Evolutionary conservation across 2,329 filamentous ascomycete genomes (phyloP).

Genomic region (Fusarium incarnatum): DNA sequence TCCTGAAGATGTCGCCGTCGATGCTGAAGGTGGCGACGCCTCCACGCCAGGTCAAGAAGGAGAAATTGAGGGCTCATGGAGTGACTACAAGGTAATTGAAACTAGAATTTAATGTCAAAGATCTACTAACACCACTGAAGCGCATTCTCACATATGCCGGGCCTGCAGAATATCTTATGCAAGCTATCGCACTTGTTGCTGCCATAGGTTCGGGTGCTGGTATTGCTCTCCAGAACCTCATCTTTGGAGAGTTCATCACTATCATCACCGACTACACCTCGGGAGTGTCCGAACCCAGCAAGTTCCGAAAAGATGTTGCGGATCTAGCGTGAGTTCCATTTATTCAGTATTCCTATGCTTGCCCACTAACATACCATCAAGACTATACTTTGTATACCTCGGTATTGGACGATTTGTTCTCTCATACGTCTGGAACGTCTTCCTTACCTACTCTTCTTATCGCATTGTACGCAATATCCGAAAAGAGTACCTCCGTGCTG

Average conservation of each 20-base stretch:
- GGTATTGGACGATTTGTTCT: slow-evolving; percentile 65
- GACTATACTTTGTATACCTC: slow-evolving; percentile 69
- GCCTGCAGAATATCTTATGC: slow-evolving; percentile 45
- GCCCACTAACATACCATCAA: slow-evolving; percentile 46
- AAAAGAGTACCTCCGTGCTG: slow-evolving; percentile 61
- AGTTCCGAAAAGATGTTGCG: slow-evolving; percentile 49
- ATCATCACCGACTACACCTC: slow-evolving; percentile 51
- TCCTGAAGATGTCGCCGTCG: slow-evolving; percentile 19
- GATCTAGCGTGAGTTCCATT: slow-evolving; percentile 53
- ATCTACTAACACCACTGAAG: slow-evolving; percentile 36
- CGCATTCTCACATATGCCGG: slow-evolving; percentile 50
- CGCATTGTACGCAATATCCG: slow-evolving; percentile 62
- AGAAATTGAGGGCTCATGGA: slow-evolving; percentile 37
- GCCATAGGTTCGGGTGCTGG: slow-evolving; percentile 54
- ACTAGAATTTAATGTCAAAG: not conserved
- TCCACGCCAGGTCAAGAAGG: slow-evolving; percentile 16
- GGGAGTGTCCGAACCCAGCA: slow-evolving; percentile 37
- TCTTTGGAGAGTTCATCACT: slow-evolving; percentile 55
- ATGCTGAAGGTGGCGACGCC: slow-evolving; percentile 11
- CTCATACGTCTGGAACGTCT: slow-evolving; percentile 59
- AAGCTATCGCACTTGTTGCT: slow-evolving; percentile 47
- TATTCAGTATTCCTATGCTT: no score
- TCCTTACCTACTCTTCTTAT: slow-evolving; percentile 63
- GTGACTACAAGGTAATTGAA: slow-evolving; percentile 39
- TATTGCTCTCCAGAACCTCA: slow-evolving; percentile 54